phyloP scores from a whole-genome alignment of 2,329 filamentous ascomycete species.

The Phyllosticta citriasiana region DNA sequence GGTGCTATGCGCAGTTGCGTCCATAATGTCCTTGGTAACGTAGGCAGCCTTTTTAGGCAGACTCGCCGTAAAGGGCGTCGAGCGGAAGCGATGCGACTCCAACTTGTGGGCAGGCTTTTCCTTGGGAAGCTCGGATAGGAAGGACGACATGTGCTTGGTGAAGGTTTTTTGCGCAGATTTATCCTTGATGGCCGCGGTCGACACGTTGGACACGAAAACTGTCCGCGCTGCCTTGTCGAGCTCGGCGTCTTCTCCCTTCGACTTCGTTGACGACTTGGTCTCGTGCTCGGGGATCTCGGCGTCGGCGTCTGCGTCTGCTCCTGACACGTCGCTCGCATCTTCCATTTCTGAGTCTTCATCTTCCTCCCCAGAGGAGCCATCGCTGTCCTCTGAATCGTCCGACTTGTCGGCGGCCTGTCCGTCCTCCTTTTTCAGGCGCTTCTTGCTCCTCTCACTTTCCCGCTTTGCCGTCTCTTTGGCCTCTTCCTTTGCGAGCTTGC shows the following conservation, averaged over 20 bases:
- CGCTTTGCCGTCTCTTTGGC: conserved; percentile 24
- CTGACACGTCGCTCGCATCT: conserved; percentile 16
- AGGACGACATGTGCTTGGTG: conserved; percentile 66
- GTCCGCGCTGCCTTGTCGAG: conserved; percentile 81
- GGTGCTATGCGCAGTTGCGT: conserved; percentile 80
- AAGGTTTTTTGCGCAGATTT: conserved; percentile 73
- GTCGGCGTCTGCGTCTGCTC: conserved; percentile 40
- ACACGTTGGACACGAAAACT: conserved; percentile 88
- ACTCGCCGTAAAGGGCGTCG: conserved; percentile 70
- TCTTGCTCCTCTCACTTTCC: conserved; percentile 24
- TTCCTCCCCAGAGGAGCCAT: conserved; percentile 3
- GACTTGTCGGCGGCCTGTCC: conserved; percentile 13
- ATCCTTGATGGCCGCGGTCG: conserved; percentile 68
- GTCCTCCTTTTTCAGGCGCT: conserved; percentile 28
- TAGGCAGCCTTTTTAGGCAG: conserved; percentile 92
- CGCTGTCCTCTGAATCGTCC: conserved; percentile 14
- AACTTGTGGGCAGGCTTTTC: conserved; percentile 55
- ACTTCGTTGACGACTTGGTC: conserved; percentile 32
- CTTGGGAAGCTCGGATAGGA: conserved; percentile 46
- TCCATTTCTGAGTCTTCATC: conserved; percentile 12
- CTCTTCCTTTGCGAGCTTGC: conserved; percentile 47
- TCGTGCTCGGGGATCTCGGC: conserved; percentile 42
- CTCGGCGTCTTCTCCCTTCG: conserved; percentile 41
- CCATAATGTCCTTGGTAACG: conserved; percentile 83
- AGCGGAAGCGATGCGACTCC: conserved; percentile 89